phyloP scores from a whole-genome alignment of 805 yeast species.

The Metschnikowia bowlesiae region DNA sequence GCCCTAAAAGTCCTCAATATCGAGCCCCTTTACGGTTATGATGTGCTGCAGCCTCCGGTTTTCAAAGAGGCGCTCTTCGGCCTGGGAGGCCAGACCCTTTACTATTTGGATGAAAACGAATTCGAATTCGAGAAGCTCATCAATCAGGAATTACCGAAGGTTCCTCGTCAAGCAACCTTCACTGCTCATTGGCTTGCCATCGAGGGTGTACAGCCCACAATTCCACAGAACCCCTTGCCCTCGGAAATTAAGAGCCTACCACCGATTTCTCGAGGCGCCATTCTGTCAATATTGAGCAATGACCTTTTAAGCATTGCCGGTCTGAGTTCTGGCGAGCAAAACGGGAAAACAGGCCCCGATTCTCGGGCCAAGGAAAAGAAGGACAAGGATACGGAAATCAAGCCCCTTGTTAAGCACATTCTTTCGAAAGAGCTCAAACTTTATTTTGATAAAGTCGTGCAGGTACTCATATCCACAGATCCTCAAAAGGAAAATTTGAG shows the following conservation, averaged over 20 bases:
- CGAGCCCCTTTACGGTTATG: conserved; percentile 92
- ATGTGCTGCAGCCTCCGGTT: conserved; percentile 61
- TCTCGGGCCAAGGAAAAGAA: conserved; percentile 18
- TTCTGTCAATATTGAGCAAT: conserved; percentile 42
- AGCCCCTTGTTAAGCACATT: conserved; percentile 92
- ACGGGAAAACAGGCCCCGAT: conserved; percentile 25
- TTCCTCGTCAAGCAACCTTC: conserved; percentile 86
- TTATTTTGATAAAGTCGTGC: conserved; percentile 85
- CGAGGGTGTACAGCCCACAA: conserved; percentile 97
- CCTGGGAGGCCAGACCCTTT: conserved; percentile 83
- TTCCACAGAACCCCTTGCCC: conserved; percentile 90
- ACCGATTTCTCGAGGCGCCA: conserved; percentile 80
- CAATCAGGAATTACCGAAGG: conserved; percentile 91
- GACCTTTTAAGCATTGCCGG: conserved; percentile 30
- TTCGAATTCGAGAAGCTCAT: conserved; percentile 90
- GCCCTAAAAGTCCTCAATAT: conserved; percentile 83
- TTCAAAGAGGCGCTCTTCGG: conserved; percentile 86
- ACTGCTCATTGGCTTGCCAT: conserved; percentile 98
- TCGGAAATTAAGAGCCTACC: conserved; percentile 75
- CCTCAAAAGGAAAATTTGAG: conserved; percentile 55
- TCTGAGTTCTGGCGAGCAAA: conserved; percentile 1
- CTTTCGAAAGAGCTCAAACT: conserved; percentile 90
- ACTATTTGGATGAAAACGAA: conserved; percentile 88
- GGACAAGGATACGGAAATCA: conserved; percentile 57
- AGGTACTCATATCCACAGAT: conserved; percentile 62